Conservation (phyloP, 2,329 filamentous ascomycete genomes). For the Talaromyces verruculosus region DNA sequence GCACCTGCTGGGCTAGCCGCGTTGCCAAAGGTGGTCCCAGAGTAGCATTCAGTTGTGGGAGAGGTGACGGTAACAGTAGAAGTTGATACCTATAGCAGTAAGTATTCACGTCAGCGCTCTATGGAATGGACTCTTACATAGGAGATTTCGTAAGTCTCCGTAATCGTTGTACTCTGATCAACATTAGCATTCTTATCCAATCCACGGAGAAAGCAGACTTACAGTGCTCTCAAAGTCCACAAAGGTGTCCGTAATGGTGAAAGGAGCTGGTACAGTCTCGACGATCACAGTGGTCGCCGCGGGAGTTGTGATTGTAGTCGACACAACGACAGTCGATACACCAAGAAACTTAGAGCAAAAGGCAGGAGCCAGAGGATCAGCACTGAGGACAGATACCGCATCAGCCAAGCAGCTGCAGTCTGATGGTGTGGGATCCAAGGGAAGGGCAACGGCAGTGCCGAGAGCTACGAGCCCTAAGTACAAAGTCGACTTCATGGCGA, state of each 20-base stretch:
- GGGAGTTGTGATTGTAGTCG: constrained; percentile 15
- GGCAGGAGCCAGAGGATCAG: constrained; percentile 2
- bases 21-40: constrained; percentile 1
- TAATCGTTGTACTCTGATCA: constrained; percentile 13
- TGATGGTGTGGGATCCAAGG: neutral
- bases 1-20: neutral
- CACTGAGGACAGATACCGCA: constrained; percentile 13
- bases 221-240: constrained; percentile 8
- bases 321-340: constrained; percentile 2
- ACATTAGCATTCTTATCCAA: neutral
- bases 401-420: constrained; percentile 13
- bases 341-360: constrained; percentile 13
- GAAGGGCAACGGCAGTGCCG: neutral
- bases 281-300: constrained; percentile 4
- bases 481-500: neutral
- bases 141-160: constrained; percentile 9
- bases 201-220: neutral
- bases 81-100: neutral
- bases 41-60: constrained; percentile 15
- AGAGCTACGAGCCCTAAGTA: neutral
- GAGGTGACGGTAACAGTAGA: constrained; percentile 5
- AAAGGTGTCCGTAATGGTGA: constrained; percentile 7
- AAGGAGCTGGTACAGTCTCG: constrained; percentile 5
- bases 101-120: neutral
- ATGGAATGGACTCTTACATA: constrained; percentile 5